Evolutionary conservation across 73 alveolate species (phyloP).

Genomic region (Strombidium stylifer): DNA sequence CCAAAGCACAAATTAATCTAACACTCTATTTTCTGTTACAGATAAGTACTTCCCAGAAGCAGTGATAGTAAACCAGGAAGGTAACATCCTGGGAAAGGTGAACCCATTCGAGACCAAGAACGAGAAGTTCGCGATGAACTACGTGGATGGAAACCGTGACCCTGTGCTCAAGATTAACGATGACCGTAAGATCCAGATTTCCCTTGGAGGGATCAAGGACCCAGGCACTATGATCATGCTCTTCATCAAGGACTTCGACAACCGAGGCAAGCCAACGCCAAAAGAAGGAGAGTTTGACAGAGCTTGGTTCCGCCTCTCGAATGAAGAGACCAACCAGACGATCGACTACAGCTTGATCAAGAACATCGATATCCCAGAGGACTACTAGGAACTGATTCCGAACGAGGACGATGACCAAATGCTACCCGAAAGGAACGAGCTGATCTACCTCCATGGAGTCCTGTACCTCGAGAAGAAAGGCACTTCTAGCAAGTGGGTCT

Average conservation of each 20-base stretch:
- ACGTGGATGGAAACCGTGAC: slow-evolving; percentile 19
- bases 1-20: too few species aligned
- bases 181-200: slow-evolving; percentile 17
- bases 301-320: slow-evolving; percentile 28
- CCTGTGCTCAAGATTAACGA: slow-evolving; percentile 20
- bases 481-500: slow-evolving; percentile 21
- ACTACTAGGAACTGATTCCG: slow-evolving; percentile 16
- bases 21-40: too few species aligned
- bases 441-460: slow-evolving; percentile 21
- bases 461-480: neutral
- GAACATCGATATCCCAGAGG: slow-evolving; percentile 29
- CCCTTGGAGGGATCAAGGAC: too few species aligned
- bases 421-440: neutral
- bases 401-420: slow-evolving; percentile 10
- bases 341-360: slow-evolving; percentile 20
- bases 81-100: slow-evolving; percentile 6
- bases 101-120: neutral
- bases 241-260: slow-evolving; percentile 2
- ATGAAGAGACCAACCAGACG: slow-evolving; percentile 35
- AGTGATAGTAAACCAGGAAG: slow-evolving; percentile 1
- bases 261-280: slow-evolving; percentile 15
- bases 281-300: slow-evolving; percentile 40
- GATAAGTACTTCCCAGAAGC: slow-evolving; percentile 21
- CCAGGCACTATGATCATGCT: slow-evolving; percentile 30
- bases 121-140: slow-evolving; percentile 19